phyloP scores from a whole-genome alignment of 2,329 filamentous ascomycete species.

The Pseudocercospora crystallina region DNA sequence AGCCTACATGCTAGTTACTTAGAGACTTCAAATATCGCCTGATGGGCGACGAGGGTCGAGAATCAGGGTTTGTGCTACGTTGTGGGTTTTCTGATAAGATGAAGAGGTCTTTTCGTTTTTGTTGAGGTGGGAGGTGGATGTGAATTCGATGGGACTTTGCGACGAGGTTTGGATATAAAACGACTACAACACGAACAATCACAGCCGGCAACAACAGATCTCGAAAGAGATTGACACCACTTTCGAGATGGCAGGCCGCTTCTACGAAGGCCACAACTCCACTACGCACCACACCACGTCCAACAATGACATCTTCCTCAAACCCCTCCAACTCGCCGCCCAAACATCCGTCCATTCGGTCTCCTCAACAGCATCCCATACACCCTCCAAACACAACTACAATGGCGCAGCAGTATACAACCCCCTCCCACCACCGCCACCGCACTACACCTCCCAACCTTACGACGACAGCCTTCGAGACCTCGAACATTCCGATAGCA shows the following conservation, averaged over 20 bases:
- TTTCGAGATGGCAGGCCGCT: slow-evolving; percentile 4
- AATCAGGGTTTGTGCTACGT: too few species aligned
- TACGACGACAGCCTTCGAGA: neutral
- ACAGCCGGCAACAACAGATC: too few species aligned
- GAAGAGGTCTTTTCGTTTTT: too few species aligned
- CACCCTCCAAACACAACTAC: neutral
- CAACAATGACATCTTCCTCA: neutral
- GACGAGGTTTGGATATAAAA: too few species aligned
- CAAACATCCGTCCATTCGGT: neutral
- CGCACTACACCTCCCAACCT: neutral
- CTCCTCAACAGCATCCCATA: neutral
- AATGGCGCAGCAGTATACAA: neutral
- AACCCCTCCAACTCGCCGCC: slow-evolving; percentile 1
- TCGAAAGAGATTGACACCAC: too few species aligned
- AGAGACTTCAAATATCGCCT: too few species aligned
- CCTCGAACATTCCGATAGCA: slow-evolving; percentile 12
- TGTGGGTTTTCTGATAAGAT: too few species aligned
- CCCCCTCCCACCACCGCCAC: neutral
- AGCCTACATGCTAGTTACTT: too few species aligned
- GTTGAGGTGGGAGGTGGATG: too few species aligned
- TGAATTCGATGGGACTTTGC: too few species aligned
- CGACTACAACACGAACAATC: too few species aligned
- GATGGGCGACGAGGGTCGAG: too few species aligned
- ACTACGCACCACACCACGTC: neutral
- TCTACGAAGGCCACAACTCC: neutral